These are phyloP conservation scores for Penicillium aurantiogriseum DNA, from an alignment of 2,329 filamentous ascomycete genomes.

Conservation along the genomic window DNA sequence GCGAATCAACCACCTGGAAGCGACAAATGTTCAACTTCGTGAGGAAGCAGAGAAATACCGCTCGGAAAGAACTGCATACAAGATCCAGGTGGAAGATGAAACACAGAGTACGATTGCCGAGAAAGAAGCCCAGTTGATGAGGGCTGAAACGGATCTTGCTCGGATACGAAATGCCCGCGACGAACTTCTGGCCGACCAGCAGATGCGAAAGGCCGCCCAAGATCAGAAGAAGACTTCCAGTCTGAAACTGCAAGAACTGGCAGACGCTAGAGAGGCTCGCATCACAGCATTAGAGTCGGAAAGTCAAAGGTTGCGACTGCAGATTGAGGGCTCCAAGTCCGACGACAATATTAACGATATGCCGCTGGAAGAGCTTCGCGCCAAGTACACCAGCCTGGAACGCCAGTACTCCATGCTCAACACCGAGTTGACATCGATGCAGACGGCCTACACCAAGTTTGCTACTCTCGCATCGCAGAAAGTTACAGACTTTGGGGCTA, in stretches of 20 bases:
- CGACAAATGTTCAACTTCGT: slow-evolving; percentile 77
- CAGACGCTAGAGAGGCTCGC: slow-evolving; percentile 73
- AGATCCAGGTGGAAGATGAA: slow-evolving; percentile 78
- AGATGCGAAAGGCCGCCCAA: slow-evolving; percentile 73
- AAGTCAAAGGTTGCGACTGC: slow-evolving; percentile 65
- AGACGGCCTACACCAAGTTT: slow-evolving; percentile 86
- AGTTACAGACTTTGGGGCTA: slow-evolving; percentile 68
- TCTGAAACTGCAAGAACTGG: slow-evolving; percentile 75
- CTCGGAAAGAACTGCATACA: slow-evolving; percentile 78
- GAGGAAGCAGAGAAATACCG: slow-evolving; percentile 84
- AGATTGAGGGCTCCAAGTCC: slow-evolving; percentile 51
- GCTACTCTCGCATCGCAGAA: slow-evolving; percentile 83
- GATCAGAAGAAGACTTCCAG: slow-evolving; percentile 70
- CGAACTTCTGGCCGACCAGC: slow-evolving; percentile 78
- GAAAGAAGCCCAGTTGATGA: slow-evolving; percentile 75
- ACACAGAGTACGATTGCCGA: slow-evolving; percentile 70
- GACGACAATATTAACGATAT: slow-evolving; percentile 57
- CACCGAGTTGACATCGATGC: slow-evolving; percentile 83
- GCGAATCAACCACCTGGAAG: slow-evolving; percentile 86
- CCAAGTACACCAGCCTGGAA: slow-evolving; percentile 71
- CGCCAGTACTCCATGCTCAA: slow-evolving; percentile 81
- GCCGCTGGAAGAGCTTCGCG: slow-evolving; percentile 67
- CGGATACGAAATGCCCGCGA: slow-evolving; percentile 82
- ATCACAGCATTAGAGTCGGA: slow-evolving; percentile 82
- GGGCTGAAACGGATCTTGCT: slow-evolving; percentile 79